These are phyloP conservation scores for Castanea crenata DNA, from an alignment of 306 rosid species.

Conservation along the genomic window DNA sequence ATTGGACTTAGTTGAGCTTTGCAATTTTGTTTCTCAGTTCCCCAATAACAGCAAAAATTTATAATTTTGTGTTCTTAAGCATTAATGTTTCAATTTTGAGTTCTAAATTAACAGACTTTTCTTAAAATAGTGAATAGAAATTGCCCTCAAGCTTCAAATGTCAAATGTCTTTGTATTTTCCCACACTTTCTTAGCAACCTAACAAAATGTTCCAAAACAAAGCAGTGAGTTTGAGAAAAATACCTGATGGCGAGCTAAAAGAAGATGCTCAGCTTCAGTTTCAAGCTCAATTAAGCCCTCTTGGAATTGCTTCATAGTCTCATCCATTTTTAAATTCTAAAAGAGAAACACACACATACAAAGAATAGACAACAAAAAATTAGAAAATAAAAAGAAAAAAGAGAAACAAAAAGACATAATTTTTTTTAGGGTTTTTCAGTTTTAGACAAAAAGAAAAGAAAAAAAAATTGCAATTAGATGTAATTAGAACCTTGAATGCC, in stretches of 20 bases:
- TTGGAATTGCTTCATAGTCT: slow-evolving; percentile 47
- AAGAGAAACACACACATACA: too few species aligned
- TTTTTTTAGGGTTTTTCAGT: too few species aligned
- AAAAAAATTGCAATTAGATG: too few species aligned
- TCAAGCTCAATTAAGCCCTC: slow-evolving; percentile 56
- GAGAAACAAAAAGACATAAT: too few species aligned
- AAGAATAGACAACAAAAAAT: too few species aligned
- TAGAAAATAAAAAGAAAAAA: too few species aligned
- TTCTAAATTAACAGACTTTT: neutral
- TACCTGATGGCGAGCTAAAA: slow-evolving; percentile 75
- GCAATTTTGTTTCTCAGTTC: neutral
- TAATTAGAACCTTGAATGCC: too few species aligned
- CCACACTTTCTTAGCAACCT: neutral
- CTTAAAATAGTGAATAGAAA: neutral
- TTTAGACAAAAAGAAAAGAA: too few species aligned
- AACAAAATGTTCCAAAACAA: neutral
- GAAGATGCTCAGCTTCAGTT: slow-evolving; percentile 73
- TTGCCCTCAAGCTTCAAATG: neutral
- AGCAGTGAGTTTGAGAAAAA: neutral
- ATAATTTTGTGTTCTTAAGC: neutral
- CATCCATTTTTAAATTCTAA: slow-evolving; percentile 42
- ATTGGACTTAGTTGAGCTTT: too few species aligned
- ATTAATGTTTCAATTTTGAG: neutral
- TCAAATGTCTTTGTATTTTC: neutral
- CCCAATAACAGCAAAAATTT: too few species aligned